Evolutionary conservation across 2,329 filamentous ascomycete genomes (phyloP), one percentile per base, ranked within the genome.

Genomic region (Penicillium sp.): DNA sequence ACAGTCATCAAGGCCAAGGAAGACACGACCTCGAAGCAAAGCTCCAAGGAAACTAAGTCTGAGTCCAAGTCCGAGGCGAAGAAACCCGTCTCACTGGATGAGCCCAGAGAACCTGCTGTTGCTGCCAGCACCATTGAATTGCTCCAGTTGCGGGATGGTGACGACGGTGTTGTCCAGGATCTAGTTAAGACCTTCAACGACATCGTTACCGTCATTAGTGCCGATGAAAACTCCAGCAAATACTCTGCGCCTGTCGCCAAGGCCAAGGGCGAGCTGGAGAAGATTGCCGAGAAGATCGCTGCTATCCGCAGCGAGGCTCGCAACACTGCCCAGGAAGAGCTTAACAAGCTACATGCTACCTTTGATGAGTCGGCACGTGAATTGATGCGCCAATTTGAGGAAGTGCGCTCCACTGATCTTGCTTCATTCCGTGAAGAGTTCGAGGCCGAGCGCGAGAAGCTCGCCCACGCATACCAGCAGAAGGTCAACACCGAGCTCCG

Each of bases 161-260:
- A 87, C 59, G 93, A 97, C 73, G 90, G 91, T 29, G 84, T 96
- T 36, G 90, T 97, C 23, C 92, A 97, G 76, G 91, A 97, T 69
- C 82, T 99, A 6, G 91, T 96, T 59, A 93, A 91, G 79, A 93
- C 96, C 78, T 83, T 99, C 68, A 99, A 99, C 78, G 91, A 96
- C 75, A 89, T 99, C 68, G 96, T 99, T 71, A 87, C 90, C 9
- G 91, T 96, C 47, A 88, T 97, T 73, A 96, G 97, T 75, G 89
- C 90, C 57, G 93, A 96, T 73, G 86, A 88, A 60, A 86, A 90
- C 57, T 85, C 88, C 61, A 83, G 83, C 66, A 91, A 89, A 75
- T 96, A 94, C 77, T 86, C 86, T 52, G 83, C 85, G 3, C 88
- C 91, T 1, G 87, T 99, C 58, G 80, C 83, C 66, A 93, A 94